Evolutionary conservation across 345 rosid genomes (phyloP).

Genomic region (Citrus mangshanensis): DNA sequence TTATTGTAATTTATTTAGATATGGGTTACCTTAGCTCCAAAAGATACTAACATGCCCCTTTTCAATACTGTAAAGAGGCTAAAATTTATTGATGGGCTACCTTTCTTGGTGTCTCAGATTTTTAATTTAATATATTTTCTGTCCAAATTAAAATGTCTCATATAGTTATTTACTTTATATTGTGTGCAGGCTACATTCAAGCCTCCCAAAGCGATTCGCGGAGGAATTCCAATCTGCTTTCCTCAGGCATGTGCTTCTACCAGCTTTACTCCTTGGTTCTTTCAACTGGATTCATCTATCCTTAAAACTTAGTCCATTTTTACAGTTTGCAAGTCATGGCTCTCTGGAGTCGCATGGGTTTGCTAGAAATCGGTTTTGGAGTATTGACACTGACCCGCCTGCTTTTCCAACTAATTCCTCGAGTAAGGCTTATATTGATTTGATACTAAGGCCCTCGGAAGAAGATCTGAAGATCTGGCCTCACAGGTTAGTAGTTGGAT

Average conservation of each 20-base stretch:
- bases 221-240: slow-evolving; percentile 96
- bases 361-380: slow-evolving; percentile 91
- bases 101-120: neutral
- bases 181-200: slow-evolving; percentile 62
- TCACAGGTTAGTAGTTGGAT: slow-evolving; percentile 50
- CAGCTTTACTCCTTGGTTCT: slow-evolving; percentile 11
- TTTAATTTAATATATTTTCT: neutral
- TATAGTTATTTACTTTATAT: slow-evolving; percentile 5
- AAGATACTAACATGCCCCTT: neutral
- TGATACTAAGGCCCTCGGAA: slow-evolving; percentile 77
- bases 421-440: slow-evolving; percentile 53
- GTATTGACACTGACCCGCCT: slow-evolving; percentile 68
- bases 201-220: slow-evolving; percentile 88
- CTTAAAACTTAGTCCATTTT: slow-evolving; percentile 6
- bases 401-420: slow-evolving; percentile 55
- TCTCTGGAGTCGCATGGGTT: slow-evolving; percentile 79
- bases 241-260: slow-evolving; percentile 64
- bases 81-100: neutral
- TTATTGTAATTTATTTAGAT: neutral
- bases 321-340: slow-evolving; percentile 78
- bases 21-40: neutral
- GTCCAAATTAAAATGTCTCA: neutral
- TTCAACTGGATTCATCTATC: slow-evolving; percentile 19
- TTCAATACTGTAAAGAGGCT: neutral
- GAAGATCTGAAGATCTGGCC: slow-evolving; percentile 89